phyloP scores from a whole-genome alignment of 768 basidiomycete genomes.

The Serendipita indica region DNA sequence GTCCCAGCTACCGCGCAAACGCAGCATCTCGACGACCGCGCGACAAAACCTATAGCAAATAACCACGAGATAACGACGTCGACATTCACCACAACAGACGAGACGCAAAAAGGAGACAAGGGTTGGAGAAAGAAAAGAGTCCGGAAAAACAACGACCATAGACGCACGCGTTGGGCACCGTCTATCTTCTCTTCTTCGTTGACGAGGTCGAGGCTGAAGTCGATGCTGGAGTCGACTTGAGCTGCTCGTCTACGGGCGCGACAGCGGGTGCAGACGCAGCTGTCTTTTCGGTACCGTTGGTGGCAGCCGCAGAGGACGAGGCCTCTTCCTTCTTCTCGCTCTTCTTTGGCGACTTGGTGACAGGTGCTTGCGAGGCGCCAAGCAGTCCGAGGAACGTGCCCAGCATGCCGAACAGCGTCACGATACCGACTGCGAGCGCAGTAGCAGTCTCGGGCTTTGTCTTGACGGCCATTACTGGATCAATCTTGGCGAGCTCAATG shows the following conservation, averaged over 20 bases:
- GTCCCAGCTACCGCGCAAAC: too few relatives aligned
- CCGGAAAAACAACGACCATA: too few relatives aligned
- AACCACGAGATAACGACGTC: not conserved
- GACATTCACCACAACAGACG: not conserved
- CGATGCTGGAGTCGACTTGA: slow-evolving; percentile 47
- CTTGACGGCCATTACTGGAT: slow-evolving; percentile 74
- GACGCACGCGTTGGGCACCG: too few relatives aligned
- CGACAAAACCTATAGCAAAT: too few relatives aligned
- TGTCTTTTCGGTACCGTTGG: slow-evolving; percentile 23
- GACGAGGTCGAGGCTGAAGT: slow-evolving; percentile 18
- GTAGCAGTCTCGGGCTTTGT: slow-evolving; percentile 77
- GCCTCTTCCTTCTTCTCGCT: slow-evolving; percentile 54
- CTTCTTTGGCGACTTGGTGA: slow-evolving; percentile 44
- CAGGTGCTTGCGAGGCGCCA: slow-evolving; percentile 50
- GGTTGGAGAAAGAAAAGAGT: too few relatives aligned
- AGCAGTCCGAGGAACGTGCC: slow-evolving; percentile 66
- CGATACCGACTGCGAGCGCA: slow-evolving; percentile 52
- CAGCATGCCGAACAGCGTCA: slow-evolving; percentile 77
- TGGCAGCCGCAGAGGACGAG: slow-evolving; percentile 35
- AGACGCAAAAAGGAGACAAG: too few relatives aligned
- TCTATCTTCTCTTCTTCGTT: slow-evolving; percentile 59
- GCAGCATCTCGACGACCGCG: too few relatives aligned
- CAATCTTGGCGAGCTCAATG: slow-evolving; percentile 55
- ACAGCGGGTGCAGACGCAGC: slow-evolving; percentile 41
- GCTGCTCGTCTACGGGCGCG: slow-evolving; percentile 56